phyloP scores from a whole-genome alignment of 352 stramenopile species.

The Globisporangium rhizosaccharum region DNA sequence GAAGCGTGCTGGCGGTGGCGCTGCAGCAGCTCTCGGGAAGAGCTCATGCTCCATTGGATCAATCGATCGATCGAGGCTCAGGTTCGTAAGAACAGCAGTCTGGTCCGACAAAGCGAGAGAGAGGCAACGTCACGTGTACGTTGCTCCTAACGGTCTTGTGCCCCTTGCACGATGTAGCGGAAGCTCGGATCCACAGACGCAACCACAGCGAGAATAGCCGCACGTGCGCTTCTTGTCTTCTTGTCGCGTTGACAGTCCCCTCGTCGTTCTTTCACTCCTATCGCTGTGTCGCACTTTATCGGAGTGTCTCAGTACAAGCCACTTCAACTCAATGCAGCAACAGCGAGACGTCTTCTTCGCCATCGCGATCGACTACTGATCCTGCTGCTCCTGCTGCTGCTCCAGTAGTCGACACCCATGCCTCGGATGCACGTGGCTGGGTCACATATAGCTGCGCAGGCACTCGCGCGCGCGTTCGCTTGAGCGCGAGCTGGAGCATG shows the following conservation, averaged over 20 bases:
- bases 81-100: background rate
- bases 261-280: background rate
- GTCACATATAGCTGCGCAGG: conserved; percentile 10
- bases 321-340: background rate
- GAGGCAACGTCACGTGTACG: too few species aligned
- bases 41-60: conserved; percentile 1
- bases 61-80: background rate
- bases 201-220: background rate
- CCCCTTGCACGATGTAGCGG: too few species aligned
- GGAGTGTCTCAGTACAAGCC: background rate
- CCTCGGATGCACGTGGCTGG: background rate
- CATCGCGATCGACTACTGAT: background rate
- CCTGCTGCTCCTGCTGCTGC: background rate
- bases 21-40: background rate
- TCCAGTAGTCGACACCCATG: background rate
- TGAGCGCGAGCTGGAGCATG: conserved; percentile 50
- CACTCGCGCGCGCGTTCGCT: conserved; percentile 25
- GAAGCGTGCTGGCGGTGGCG: background rate
- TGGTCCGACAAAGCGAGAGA: background rate
- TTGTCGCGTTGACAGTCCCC: background rate
- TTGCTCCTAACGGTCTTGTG: background rate
- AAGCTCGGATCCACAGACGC: too few species aligned
- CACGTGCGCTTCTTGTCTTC: background rate
- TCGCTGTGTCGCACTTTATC: background rate
- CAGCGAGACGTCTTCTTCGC: background rate